These are phyloP conservation scores for Anisodus acutangulus DNA, from an alignment of 257 asterid species.

Conservation along the genomic window DNA sequence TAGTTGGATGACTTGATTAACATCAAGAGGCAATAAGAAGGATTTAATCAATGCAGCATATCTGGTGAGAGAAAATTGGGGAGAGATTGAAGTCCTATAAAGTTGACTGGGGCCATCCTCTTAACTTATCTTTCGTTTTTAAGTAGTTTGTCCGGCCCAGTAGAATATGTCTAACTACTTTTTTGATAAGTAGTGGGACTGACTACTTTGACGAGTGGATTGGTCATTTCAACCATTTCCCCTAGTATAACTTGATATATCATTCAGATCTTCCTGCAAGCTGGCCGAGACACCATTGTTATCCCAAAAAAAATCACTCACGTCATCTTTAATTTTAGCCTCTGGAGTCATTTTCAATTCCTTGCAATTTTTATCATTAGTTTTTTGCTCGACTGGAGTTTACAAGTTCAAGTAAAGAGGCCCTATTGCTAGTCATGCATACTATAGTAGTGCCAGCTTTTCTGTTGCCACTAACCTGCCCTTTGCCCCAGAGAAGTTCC, in stretches of 20 bases:
- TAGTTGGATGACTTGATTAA: not conserved
- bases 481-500: not conserved
- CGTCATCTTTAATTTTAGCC: not conserved
- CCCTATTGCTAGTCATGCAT: not conserved
- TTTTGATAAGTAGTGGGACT: not conserved
- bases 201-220: not conserved
- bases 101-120: not conserved
- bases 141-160: not conserved
- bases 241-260: not conserved
- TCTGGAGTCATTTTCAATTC: not conserved
- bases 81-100: not conserved
- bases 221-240: not conserved
- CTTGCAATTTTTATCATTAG: not conserved
- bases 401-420: not conserved
- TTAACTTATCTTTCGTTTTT: not conserved
- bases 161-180: not conserved
- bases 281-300: not conserved
- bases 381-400: not conserved
- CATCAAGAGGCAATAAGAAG: constrained; percentile 10
- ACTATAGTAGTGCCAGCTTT: not conserved
- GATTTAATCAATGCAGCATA: constrained; percentile 7
- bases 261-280: not conserved
- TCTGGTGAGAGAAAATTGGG: not conserved
- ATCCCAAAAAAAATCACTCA: not conserved
- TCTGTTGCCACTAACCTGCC: not conserved